A percentile compares a stretch with the other conserved stretches of the same genome.
These are phyloP conservation scores for Cryptococcus floricola DNA, from an alignment of 1,284 basidiomycete species.

Conservation along the genomic window DNA sequence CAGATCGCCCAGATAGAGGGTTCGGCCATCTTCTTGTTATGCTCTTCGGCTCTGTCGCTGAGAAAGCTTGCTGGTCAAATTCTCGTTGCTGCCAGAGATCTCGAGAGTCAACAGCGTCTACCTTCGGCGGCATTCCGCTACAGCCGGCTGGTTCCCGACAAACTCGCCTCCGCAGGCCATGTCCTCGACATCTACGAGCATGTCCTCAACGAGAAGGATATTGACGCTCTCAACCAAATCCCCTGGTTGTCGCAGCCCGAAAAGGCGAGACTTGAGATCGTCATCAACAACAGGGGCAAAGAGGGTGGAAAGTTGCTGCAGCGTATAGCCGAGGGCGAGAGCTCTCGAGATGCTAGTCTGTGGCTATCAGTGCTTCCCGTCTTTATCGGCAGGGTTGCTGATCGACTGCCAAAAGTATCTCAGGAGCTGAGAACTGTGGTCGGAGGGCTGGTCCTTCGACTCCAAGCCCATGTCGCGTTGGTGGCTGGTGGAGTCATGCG, in stretches of 20 bases:
- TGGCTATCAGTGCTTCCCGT: slow-evolving; percentile 50
- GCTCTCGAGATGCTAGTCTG: slow-evolving; percentile 45
- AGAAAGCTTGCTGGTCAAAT: slow-evolving; percentile 32
- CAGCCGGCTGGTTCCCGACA: slow-evolving; percentile 29
- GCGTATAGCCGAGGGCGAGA: slow-evolving; percentile 49
- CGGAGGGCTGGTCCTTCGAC: slow-evolving; percentile 43
- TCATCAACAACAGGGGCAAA: slow-evolving; percentile 10
- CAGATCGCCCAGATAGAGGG: slow-evolving; percentile 60
- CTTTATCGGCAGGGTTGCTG: slow-evolving; percentile 43
- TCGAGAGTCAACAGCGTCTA: slow-evolving; percentile 31
- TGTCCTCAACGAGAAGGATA: slow-evolving; percentile 31
- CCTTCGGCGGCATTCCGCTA: slow-evolving; percentile 45
- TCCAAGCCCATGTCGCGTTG: slow-evolving; percentile 47
- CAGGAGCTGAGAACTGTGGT: slow-evolving; percentile 46
- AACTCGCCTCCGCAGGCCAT: slow-evolving; percentile 17
- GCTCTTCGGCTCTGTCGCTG: slow-evolving; percentile 54
- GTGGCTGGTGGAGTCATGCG: slow-evolving; percentile 36
- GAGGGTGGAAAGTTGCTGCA: slow-evolving; percentile 27
- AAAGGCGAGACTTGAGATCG: slow-evolving; percentile 31
- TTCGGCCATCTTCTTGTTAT: slow-evolving; percentile 73
- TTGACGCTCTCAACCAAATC: slow-evolving; percentile 30
- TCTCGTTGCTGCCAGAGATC: slow-evolving; percentile 31
- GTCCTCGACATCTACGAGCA: slow-evolving; percentile 36
- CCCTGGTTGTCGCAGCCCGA: slow-evolving; percentile 37
- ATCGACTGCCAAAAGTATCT: slow-evolving; percentile 44